Conservation (phyloP, 176 grass and related monocot genomes). For the Pontederia crassipes region DNA sequence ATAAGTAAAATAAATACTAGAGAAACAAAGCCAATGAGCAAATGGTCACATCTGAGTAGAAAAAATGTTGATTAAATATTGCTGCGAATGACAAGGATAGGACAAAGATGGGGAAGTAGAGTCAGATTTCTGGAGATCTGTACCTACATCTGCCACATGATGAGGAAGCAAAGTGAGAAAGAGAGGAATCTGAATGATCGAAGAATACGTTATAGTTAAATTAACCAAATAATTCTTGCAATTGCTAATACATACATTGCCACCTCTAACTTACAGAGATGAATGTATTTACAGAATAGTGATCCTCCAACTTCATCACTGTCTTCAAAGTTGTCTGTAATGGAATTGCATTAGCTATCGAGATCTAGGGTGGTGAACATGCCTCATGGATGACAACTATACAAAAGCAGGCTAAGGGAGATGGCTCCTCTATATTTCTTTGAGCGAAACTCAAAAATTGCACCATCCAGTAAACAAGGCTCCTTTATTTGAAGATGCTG, state of each 20-base stretch:
- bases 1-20: no score
- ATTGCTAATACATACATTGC: slow-evolving; percentile 1
- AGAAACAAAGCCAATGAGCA: no score
- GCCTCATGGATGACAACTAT: neutral
- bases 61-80: no score
- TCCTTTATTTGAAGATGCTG: neutral
- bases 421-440: neutral
- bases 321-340: neutral
- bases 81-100: no score
- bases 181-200: neutral
- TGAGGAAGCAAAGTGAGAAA: neutral
- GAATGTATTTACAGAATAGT: slow-evolving; percentile 1
- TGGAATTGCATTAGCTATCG: neutral
- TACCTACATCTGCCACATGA: neutral
- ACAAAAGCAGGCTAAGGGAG: neutral
- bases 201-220: neutral
- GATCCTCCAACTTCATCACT: neutral
- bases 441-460: no score
- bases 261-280: neutral
- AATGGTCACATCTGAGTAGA: no score
- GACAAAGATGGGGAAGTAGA: neutral
- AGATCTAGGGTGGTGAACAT: neutral
- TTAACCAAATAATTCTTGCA: neutral
- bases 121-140: no score
- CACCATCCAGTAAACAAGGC: no score